These are phyloP conservation scores for Debaryomyces castellii DNA, from an alignment of 805 yeast genomes.

Conservation along the genomic window DNA sequence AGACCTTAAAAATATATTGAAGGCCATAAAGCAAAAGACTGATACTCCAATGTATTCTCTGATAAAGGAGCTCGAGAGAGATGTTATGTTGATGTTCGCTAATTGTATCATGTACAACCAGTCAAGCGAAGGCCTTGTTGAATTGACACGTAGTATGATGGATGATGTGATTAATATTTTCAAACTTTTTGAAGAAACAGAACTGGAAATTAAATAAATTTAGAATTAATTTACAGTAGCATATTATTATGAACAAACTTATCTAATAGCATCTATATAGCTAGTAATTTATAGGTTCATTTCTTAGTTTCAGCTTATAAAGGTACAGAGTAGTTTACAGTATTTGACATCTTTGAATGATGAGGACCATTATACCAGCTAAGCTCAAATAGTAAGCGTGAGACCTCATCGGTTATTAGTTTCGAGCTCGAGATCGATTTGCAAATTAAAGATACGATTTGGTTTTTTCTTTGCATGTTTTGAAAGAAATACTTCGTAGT, in stretches of 20 bases:
- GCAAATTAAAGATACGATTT: background rate
- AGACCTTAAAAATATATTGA: slow-evolving; percentile 64
- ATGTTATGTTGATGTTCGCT: slow-evolving; percentile 74
- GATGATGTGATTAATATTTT: slow-evolving; percentile 58
- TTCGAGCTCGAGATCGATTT: background rate
- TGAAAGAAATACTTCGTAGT: background rate
- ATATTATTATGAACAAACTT: background rate
- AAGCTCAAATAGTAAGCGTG: background rate
- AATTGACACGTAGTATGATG: slow-evolving; percentile 70
- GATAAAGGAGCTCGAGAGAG: slow-evolving; percentile 63
- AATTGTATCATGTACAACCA: slow-evolving; percentile 83
- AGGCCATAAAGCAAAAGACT: slow-evolving; percentile 47
- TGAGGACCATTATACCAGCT: no score
- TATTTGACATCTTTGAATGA: no score
- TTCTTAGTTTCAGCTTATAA: no score
- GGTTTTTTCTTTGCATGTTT: background rate
- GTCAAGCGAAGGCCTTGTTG: slow-evolving; percentile 58
- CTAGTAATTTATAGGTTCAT: no score
- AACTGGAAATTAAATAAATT: slow-evolving; percentile 17
- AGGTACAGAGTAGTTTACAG: no score
- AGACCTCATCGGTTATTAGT: background rate
- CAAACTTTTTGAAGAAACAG: slow-evolving; percentile 59
- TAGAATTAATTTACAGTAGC: background rate
- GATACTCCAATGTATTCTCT: slow-evolving; percentile 45
- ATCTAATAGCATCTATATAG: no score